Conservation (phyloP, 495 filamentous ascomycete genomes). For the Penicillium steckii region DNA sequence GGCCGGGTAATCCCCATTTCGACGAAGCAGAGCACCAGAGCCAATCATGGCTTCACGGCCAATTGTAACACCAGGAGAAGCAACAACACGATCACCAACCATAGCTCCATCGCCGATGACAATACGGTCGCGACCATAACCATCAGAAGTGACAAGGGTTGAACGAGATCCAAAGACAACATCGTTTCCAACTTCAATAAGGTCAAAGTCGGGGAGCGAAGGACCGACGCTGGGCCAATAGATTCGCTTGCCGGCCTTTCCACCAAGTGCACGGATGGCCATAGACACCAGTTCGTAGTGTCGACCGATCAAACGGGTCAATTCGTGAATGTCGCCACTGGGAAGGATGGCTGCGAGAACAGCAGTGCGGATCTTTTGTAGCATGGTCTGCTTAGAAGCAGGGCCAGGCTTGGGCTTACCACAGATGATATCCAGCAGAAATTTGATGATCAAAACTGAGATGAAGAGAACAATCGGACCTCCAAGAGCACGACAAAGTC, state of each 20-base stretch:
- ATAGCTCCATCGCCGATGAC: constrained; percentile 40
- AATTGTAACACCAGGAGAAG: constrained; percentile 38
- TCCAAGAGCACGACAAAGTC: constrained; percentile 27
- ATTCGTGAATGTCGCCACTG: constrained; percentile 22
- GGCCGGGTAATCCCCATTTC: constrained; percentile 32
- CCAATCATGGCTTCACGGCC: constrained; percentile 40
- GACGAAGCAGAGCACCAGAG: constrained; percentile 40
- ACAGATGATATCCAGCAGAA: constrained; percentile 22
- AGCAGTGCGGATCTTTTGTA: constrained; percentile 32
- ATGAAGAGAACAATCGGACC: constrained; percentile 35
- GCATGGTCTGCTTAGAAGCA: constrained; percentile 18
- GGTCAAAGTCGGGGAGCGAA: constrained; percentile 40
- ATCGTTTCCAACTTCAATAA: constrained; percentile 47
- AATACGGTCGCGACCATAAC: constrained; percentile 35
- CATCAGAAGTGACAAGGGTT: constrained; percentile 44
- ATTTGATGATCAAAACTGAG: constrained; percentile 27
- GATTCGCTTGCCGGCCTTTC: constrained; percentile 40
- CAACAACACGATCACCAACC: constrained; percentile 43
- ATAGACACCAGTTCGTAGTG: constrained; percentile 47
- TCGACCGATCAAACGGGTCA: constrained; percentile 20
- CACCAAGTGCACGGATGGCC: constrained; percentile 38
- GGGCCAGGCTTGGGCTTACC: constrained; percentile 29
- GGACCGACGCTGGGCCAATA: constrained; percentile 52
- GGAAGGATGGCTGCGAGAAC: constrained; percentile 36
- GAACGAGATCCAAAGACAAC: constrained; percentile 48